Evolutionary conservation across 768 basidiomycete species (phyloP).

Genomic region (Lenzites betulinus): DNA sequence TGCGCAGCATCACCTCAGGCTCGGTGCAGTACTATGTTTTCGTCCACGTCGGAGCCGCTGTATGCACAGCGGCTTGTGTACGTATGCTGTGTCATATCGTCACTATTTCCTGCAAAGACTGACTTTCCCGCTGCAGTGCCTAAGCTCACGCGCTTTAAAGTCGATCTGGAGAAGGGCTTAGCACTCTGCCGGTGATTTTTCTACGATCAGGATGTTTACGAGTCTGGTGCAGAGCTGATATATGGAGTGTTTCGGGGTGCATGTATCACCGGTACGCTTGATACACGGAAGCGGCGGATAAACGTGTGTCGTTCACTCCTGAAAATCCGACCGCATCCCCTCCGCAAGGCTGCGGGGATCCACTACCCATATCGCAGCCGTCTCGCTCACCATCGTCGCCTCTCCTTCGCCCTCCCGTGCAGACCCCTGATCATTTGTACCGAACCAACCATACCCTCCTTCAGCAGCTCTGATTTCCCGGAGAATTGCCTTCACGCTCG

Average conservation of each 20-base stretch:
- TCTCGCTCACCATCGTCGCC: constrained; percentile 22
- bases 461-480: constrained; percentile 56
- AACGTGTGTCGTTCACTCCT: neutral
- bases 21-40: too few species aligned
- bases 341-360: constrained; percentile 83
- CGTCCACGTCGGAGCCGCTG: too few species aligned
- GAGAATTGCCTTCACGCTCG: constrained; percentile 75
- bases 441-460: constrained; percentile 29
- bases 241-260: too few species aligned
- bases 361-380: constrained; percentile 67
- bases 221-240: too few species aligned
- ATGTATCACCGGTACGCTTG: neutral
- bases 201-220: too few species aligned
- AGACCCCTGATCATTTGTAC: constrained; percentile 23
- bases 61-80: too few species aligned
- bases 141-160: too few species aligned
- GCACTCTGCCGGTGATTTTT: too few species aligned
- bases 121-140: too few species aligned
- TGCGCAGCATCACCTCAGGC: constrained; percentile 16
- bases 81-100: too few species aligned
- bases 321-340: constrained; percentile 43
- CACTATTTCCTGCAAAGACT: too few species aligned
- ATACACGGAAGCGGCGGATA: neutral
- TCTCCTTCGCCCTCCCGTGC: constrained; percentile 8
- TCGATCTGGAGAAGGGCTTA: too few species aligned